These are phyloP conservation scores for Fusarium fracticaudum DNA, from an alignment of 2,329 filamentous ascomycete genomes.

Conservation along the genomic window DNA sequence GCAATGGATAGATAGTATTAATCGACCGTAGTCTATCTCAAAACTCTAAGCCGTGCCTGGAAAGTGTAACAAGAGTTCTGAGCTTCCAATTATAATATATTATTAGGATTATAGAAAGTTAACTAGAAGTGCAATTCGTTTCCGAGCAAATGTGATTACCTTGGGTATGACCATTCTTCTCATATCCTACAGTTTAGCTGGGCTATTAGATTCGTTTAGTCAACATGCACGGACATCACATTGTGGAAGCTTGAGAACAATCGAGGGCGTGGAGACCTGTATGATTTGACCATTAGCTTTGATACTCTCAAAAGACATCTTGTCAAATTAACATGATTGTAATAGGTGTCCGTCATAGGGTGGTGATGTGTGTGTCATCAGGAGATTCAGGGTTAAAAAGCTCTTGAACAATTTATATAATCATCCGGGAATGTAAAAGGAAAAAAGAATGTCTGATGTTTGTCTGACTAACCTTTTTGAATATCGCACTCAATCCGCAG, in stretches of 20 bases:
- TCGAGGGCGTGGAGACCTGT: constrained; percentile 24
- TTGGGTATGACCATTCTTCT: neutral
- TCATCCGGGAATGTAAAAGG: constrained; percentile 55
- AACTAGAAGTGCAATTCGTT: neutral
- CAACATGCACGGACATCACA: constrained; percentile 26
- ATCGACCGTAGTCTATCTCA: neutral
- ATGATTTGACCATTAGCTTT: constrained; percentile 49
- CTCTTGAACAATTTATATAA: constrained; percentile 66
- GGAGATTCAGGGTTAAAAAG: constrained; percentile 74
- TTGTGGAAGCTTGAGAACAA: constrained; percentile 15
- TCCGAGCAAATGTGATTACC: neutral
- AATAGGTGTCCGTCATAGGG: constrained; percentile 61
- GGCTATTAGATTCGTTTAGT: neutral
- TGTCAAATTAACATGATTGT: constrained; percentile 35
- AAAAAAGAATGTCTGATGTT: neutral
- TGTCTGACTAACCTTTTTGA: constrained; percentile 57
- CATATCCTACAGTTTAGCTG: neutral
- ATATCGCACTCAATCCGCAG: constrained; percentile 5
- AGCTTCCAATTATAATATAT: neutral
- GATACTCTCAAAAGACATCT: constrained; percentile 46
- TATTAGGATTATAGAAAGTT: neutral
- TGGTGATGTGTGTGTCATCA: constrained; percentile 68
- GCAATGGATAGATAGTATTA: neutral
- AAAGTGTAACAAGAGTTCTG: neutral
- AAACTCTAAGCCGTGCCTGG: too few species aligned